Percentiles rank a stretch among this genome's conserved stretches.
Conservation (phyloP, 768 basidiomycete species). For the Tricholoma terreum region DNA sequence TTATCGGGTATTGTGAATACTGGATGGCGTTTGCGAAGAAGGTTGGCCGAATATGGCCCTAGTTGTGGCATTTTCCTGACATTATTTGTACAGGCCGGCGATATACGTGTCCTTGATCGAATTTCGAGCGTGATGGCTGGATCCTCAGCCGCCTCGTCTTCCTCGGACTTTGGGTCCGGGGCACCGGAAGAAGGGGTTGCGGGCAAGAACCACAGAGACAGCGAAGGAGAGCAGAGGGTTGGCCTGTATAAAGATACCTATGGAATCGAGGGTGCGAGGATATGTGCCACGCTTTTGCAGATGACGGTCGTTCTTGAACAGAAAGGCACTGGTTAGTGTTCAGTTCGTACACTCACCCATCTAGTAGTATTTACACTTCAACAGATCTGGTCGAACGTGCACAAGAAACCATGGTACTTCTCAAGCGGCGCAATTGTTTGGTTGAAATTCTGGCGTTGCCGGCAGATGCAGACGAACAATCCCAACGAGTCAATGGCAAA, state of each 20-base stretch:
- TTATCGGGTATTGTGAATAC: slow-evolving; percentile 64
- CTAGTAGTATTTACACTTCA: background rate
- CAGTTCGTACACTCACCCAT: background rate
- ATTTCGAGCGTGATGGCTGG: slow-evolving; percentile 30
- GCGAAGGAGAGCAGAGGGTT: background rate
- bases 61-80: background rate
- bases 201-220: background rate
- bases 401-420: slow-evolving; percentile 17
- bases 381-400: slow-evolving; percentile 12
- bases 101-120: background rate
- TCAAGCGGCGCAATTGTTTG: slow-evolving; percentile 15
- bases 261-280: slow-evolving; percentile 27
- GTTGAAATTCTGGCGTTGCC: slow-evolving; percentile 10
- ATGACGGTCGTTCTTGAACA: slow-evolving; percentile 38
- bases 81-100: background rate
- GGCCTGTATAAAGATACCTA: background rate
- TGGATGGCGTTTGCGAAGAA: slow-evolving; percentile 67
- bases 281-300: slow-evolving; percentile 44
- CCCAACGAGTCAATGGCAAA: slow-evolving; percentile 44
- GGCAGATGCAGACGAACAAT: slow-evolving; percentile 28
- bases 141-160: slow-evolving; percentile 15
- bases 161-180: background rate
- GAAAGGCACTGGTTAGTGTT: slow-evolving; percentile 13
- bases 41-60: slow-evolving; percentile 33
- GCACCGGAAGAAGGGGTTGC: background rate